Conservation (phyloP, 1,284 basidiomycete genomes). For the Neotropicomus parvogracilis region DNA sequence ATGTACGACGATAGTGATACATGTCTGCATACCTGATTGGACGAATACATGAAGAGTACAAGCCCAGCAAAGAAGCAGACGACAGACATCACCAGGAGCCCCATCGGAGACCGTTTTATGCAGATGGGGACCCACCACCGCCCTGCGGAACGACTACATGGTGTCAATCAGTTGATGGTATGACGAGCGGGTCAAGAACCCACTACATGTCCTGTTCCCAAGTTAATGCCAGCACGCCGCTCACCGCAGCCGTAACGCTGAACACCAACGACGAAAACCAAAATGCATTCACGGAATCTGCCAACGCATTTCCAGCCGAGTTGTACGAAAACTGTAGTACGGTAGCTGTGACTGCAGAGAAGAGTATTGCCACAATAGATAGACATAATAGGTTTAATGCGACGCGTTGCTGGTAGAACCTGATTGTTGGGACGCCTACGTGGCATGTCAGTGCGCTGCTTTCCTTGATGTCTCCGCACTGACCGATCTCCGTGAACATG, state of each 20-base stretch:
- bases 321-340: constrained; percentile 50
- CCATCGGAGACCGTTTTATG: constrained; percentile 56
- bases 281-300: constrained; percentile 51
- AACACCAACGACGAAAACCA: constrained; percentile 63
- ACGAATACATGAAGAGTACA: constrained; percentile 51
- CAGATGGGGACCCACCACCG: constrained; percentile 52
- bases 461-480: constrained; percentile 24
- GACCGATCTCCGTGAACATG: constrained; percentile 54
- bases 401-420: constrained; percentile 55
- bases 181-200: constrained; percentile 25
- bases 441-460: constrained; percentile 24
- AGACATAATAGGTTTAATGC: constrained; percentile 51
- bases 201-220: constrained; percentile 66
- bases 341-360: constrained; percentile 56
- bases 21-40: constrained; percentile 39
- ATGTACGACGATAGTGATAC: constrained; percentile 23
- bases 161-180: constrained; percentile 23
- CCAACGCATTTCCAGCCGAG: constrained; percentile 29
- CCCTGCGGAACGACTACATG: constrained; percentile 50
- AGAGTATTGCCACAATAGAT: constrained; percentile 59
- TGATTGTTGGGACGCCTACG: constrained; percentile 57
- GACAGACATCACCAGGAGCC: constrained; percentile 57
- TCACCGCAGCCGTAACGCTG: constrained; percentile 58
- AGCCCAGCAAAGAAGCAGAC: constrained; percentile 55
- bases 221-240: constrained; percentile 54